Base-by-base conservation (phyloP, 1,139 yeast genomes). In the Debaryomycetaceae sp. region DNA sequence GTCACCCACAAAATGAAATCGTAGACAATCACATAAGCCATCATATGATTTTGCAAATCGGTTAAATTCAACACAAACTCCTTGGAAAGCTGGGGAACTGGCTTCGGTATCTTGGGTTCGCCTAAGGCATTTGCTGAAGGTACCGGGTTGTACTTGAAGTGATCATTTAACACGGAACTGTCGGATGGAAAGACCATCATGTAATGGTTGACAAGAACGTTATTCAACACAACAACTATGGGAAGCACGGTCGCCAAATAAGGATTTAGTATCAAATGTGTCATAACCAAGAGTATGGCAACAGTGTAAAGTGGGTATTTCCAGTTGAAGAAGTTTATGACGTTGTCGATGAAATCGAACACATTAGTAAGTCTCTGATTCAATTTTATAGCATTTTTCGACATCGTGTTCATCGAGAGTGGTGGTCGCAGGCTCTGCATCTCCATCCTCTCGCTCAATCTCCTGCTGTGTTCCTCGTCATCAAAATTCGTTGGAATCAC, bases 1-100 rank as follows among this genome's bases (percentile, higher is more conserved):
- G 87, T 69, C 41, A 78, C 48, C 58, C 73, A 66, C 23, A 74
- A 67, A 5, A 79, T 47, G 34, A 72, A 70, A 62, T 89, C 95
- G 72, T 83, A 88, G 0, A 72, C 65, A n/a, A 68, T 62, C 8
- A 85, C 81, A 57, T 83, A 87, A 14, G 83, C 60, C n/a, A 83
- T 62, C 89, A 87, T 85, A 54, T 83, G 85, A 60, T 89, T 89
- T 58, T 89, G 97, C 45, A 89, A 71, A 65, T 89, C 97, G 0
- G 95, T 87, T 54, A 87, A 69, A 60, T 89, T 89, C 49, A 89
- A 63, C 24, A 85, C 66, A 59, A 88, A 89, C 59, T 89, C 96
- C 44, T 87, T 75, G 17, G 93, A 83, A 41, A 87, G 72, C 59
- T 88, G 89, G 1, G 93, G 87, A 3, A 84, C 87, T 0, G 96